A percentile compares a stretch with the other conserved stretches of the same genome.
Conservation (phyloP, 345 rosid species). For the Moricandia moricandioides region DNA sequence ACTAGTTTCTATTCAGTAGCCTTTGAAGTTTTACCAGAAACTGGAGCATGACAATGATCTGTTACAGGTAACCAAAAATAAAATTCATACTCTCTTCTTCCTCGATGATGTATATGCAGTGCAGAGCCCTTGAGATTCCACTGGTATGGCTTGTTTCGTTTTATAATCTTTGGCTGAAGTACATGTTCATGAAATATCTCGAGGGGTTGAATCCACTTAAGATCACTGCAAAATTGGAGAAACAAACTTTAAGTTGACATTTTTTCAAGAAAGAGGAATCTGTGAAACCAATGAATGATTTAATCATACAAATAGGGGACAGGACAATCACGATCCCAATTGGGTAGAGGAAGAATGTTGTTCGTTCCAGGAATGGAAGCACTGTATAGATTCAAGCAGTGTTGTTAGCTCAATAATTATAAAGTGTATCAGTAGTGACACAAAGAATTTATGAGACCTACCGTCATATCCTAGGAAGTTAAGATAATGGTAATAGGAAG, state of each 20-base stretch:
- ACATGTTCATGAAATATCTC: conserved; percentile 88
- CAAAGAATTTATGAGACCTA: conserved; percentile 37
- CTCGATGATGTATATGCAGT: conserved; percentile 34
- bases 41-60: neutral
- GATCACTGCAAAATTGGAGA: conserved; percentile 57
- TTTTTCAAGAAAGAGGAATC: neutral
- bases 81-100: conserved; percentile 14
- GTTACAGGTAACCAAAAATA: conserved; percentile 1
- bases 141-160: conserved; percentile 14
- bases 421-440: neutral
- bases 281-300: neutral
- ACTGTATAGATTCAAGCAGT: conserved; percentile 45
- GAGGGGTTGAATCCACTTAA: conserved; percentile 97
- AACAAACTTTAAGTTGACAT: conserved; percentile 1
- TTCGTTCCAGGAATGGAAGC: conserved; percentile 94
- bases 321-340: conserved; percentile 75
- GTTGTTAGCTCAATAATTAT: conserved; percentile 1
- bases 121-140: conserved; percentile 16
- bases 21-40: neutral
- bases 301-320: conserved; percentile 82
- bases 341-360: conserved; percentile 95
- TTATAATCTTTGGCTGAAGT: conserved; percentile 74
- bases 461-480: conserved; percentile 98
- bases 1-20: neutral
- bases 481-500: conserved; percentile 94